These are phyloP conservation scores for Primulina huaijiensis DNA, from an alignment of 257 asterid genomes.

Conservation along the genomic window DNA sequence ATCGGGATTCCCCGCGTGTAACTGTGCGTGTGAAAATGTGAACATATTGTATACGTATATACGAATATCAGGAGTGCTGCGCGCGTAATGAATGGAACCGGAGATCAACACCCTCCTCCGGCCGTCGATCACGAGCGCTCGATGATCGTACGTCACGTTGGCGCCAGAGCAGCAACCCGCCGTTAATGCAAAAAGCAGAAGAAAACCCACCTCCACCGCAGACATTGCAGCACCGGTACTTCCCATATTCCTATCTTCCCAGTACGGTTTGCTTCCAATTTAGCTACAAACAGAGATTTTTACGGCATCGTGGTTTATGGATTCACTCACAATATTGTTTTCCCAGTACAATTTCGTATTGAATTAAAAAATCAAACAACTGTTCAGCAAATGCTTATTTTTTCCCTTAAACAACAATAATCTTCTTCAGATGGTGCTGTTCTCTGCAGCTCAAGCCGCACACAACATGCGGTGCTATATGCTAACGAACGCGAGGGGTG, in stretches of 20 bases:
- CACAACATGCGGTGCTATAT: background rate
- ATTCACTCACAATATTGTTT: background rate
- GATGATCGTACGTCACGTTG: constrained; percentile 70
- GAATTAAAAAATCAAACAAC: constrained; percentile 22
- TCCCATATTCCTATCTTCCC: background rate
- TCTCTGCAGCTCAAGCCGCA: background rate
- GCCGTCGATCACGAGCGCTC: constrained; percentile 71
- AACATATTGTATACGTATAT: background rate
- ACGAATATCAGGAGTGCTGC: constrained; percentile 75
- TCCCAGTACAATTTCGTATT: background rate
- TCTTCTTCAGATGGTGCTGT: constrained; percentile 13
- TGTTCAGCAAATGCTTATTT: constrained; percentile 37
- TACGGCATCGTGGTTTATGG: background rate
- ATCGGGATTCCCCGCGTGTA: too few relatives aligned
- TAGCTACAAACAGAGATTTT: too few relatives aligned
- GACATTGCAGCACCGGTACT: constrained; percentile 7
- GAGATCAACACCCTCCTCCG: constrained; percentile 51
- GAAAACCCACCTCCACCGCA: constrained; percentile 15
- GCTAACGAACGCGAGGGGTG: constrained; percentile 20
- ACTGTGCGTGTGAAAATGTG: background rate
- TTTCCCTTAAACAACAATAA: constrained; percentile 26
- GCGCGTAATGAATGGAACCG: constrained; percentile 78
- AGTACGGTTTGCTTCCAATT: too few relatives aligned
- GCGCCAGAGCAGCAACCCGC: constrained; percentile 45
- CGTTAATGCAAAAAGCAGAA: constrained; percentile 31